Percentiles rank a stretch among this genome's conserved stretches.
Evolutionary conservation across 129 eudicot genomes (phyloP).

Genomic region (Calendula officinalis): DNA sequence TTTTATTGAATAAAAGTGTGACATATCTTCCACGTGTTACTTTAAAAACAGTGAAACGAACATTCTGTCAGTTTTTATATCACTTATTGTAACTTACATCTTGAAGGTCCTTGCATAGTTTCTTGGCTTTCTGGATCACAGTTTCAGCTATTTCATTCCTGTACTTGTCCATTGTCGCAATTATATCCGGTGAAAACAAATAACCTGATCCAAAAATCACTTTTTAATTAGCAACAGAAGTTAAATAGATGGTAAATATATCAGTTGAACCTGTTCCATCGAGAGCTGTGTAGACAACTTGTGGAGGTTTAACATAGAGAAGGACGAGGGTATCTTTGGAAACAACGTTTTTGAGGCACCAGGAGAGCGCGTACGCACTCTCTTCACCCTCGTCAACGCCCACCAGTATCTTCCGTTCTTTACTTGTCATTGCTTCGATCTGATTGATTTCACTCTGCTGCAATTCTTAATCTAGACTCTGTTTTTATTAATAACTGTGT

Average conservation of each 20-base stretch:
- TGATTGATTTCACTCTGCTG: neutral
- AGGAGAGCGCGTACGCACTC: constrained; percentile 70
- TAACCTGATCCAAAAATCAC: constrained; percentile 29
- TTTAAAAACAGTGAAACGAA: no score
- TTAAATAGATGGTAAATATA: no score
- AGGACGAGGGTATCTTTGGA: constrained; percentile 51
- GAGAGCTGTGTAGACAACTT: constrained; percentile 45
- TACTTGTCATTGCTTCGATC: constrained; percentile 3
- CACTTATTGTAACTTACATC: constrained; percentile 12
- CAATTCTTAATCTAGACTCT: neutral
- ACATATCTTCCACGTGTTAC: no score
- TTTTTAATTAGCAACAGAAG: no score
- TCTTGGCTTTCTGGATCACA: constrained; percentile 46
- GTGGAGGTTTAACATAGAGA: constrained; percentile 58
- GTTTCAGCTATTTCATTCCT: constrained; percentile 40
- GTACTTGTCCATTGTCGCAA: constrained; percentile 43
- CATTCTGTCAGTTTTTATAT: no score
- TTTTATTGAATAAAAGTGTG: no score
- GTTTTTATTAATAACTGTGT: no score
- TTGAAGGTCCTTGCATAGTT: constrained; percentile 37
- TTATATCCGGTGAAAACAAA: constrained; percentile 42
- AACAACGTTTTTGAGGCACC: constrained; percentile 61
- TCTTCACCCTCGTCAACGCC: constrained; percentile 77
- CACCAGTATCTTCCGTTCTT: constrained; percentile 60
- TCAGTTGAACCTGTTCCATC: constrained; percentile 51